Evolutionary conservation across 306 rosid species (phyloP).

Genomic region (Rosa persica): DNA sequence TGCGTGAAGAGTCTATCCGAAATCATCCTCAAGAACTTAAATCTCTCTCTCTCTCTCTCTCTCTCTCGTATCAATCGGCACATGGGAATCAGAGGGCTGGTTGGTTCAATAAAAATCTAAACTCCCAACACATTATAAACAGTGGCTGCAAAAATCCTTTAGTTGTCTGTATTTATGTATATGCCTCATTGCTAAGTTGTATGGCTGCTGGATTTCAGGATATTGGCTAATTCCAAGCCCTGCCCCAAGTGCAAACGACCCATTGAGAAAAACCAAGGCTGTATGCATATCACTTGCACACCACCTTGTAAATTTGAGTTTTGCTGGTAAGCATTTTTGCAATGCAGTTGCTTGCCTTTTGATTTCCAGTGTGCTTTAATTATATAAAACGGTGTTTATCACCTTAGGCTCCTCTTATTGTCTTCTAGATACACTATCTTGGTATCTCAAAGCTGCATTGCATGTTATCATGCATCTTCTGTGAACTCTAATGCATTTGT

Average conservation of each 20-base stretch:
- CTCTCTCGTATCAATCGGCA: neutral
- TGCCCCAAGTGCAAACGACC: constrained; percentile 96
- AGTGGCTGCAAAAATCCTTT: constrained; percentile 10
- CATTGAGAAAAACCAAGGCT: constrained; percentile 89
- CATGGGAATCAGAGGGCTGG: neutral
- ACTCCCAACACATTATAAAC: neutral
- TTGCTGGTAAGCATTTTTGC: constrained; percentile 63
- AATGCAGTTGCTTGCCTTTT: neutral
- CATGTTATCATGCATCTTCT: neutral
- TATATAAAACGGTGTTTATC: neutral
- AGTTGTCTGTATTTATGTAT: neutral
- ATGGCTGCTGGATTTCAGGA: constrained; percentile 41
- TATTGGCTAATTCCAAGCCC: constrained; percentile 76
- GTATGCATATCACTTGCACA: constrained; percentile 94
- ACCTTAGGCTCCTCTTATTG: neutral
- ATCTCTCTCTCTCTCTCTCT: neutral
- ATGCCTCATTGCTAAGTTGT: constrained; percentile 8
- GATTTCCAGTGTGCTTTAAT: neutral
- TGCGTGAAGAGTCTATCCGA: no score
- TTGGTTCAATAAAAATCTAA: neutral
- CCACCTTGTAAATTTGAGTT: constrained; percentile 90
- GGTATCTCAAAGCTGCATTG: constrained; percentile 1
- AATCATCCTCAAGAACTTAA: neutral
- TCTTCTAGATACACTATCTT: neutral
- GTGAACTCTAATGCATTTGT: neutral